Conservation (phyloP, 257 asterid species). For the Marsdenia floribunda region DNA sequence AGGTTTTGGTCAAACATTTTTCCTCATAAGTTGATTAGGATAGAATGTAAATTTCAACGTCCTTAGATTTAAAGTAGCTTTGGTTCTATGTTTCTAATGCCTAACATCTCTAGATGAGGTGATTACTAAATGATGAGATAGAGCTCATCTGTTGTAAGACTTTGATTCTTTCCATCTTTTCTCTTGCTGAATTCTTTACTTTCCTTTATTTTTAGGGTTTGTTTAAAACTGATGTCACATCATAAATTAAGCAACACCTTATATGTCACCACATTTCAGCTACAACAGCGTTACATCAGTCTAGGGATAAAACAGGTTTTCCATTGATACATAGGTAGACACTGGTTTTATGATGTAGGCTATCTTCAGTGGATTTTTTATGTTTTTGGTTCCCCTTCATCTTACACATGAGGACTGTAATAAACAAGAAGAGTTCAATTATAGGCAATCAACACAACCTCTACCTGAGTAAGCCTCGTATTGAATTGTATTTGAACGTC, state of each 20-base stretch:
- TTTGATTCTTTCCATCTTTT: background rate
- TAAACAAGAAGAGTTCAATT: background rate
- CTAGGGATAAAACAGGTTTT: background rate
- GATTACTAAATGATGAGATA: background rate
- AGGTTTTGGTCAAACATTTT: background rate
- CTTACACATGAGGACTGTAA: background rate
- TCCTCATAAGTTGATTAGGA: background rate
- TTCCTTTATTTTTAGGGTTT: background rate
- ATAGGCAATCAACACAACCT: background rate
- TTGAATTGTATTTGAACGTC: conserved; percentile 71
- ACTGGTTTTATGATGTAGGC: background rate
- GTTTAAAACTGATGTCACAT: background rate
- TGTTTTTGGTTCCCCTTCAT: background rate
- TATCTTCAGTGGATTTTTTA: background rate
- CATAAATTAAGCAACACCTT: background rate
- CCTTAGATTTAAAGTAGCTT: background rate
- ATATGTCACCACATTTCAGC: background rate
- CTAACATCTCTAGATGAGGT: background rate
- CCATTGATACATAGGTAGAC: background rate
- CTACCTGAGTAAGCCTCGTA: conserved; percentile 67
- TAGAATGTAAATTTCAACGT: background rate
- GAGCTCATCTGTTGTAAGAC: background rate
- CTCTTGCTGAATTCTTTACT: background rate
- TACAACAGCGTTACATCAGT: background rate
- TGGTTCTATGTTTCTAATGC: background rate